Percentiles rank a stretch among this genome's conserved stretches.
phyloP scores from a whole-genome alignment of 768 basidiomycete species.

The Paxillus involutus region DNA sequence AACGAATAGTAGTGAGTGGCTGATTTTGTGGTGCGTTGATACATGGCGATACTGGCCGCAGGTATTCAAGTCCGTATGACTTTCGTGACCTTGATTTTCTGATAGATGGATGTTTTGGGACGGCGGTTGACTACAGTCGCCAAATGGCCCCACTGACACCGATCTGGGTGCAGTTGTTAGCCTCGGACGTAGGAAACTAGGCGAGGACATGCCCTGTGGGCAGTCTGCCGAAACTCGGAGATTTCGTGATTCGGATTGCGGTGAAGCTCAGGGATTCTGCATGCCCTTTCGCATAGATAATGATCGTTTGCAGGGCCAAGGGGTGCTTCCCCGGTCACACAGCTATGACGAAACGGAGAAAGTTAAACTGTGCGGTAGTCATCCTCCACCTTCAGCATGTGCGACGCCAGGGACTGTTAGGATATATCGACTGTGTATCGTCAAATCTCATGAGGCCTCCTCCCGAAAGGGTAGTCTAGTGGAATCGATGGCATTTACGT shows the following conservation, averaged over 20 bases:
- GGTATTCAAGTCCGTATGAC: no score
- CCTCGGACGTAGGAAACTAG: background rate
- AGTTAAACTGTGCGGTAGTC: background rate
- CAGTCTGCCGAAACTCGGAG: background rate
- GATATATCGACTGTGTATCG: background rate
- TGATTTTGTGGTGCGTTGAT: conserved; percentile 6
- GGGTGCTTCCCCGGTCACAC: background rate
- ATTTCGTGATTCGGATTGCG: background rate
- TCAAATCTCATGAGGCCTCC: background rate
- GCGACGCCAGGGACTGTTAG: background rate
- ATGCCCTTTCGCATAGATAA: background rate
- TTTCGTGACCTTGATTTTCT: background rate
- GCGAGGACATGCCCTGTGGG: background rate
- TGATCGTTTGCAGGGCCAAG: background rate
- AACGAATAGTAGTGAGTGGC: conserved; percentile 2
- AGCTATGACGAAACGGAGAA: no score
- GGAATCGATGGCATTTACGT: conserved; percentile 13
- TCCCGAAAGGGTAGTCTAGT: background rate
- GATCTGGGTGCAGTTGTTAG: background rate
- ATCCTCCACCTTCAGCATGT: background rate
- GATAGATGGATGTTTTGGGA: background rate
- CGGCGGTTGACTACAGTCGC: no score
- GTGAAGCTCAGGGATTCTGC: background rate
- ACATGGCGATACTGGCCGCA: conserved; percentile 2
- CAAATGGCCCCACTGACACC: background rate